Evolutionary conservation across 2,329 filamentous ascomycete genomes (phyloP).

Genomic region (Pseudogymnoascus sp.): DNA sequence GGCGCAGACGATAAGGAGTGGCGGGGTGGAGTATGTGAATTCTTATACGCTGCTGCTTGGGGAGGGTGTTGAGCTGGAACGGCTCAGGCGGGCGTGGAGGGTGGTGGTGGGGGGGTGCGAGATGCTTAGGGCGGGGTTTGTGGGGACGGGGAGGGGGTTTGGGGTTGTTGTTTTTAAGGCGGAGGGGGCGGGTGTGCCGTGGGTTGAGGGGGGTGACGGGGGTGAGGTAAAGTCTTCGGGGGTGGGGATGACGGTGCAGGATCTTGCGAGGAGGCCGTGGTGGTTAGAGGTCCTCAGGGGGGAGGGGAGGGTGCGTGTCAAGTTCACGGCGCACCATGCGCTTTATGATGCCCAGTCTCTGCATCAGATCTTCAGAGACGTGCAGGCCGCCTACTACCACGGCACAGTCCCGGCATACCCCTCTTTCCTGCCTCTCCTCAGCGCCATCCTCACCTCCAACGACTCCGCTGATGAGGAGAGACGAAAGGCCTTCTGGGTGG

Average conservation of each 20-base stretch:
- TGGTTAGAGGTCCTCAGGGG: slow-evolving; percentile 14
- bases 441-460: slow-evolving; percentile 35
- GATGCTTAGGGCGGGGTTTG: slow-evolving; percentile 71
- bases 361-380: slow-evolving; percentile 51
- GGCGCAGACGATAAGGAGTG: slow-evolving; percentile 60
- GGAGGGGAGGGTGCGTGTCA: slow-evolving; percentile 13
- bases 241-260: neutral
- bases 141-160: slow-evolving; percentile 55
- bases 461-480: slow-evolving; percentile 22
- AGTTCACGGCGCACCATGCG: slow-evolving; percentile 54
- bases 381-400: slow-evolving; percentile 36
- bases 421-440: slow-evolving; percentile 36
- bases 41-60: slow-evolving; percentile 49
- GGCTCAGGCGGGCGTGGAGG: slow-evolving; percentile 52
- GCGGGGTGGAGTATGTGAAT: slow-evolving; percentile 68
- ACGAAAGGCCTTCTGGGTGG: slow-evolving; percentile 54
- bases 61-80: slow-evolving; percentile 28
- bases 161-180: slow-evolving; percentile 60
- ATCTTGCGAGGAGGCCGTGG: slow-evolving; percentile 21
- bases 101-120: slow-evolving; percentile 46
- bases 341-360: slow-evolving; percentile 79
- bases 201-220: slow-evolving; percentile 24
- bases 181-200: slow-evolving; percentile 30
- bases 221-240: neutral
- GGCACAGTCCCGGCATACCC: slow-evolving; percentile 17